phyloP scores from a whole-genome alignment of 2,329 filamentous ascomycete genomes.

The Claviceps capensis region DNA sequence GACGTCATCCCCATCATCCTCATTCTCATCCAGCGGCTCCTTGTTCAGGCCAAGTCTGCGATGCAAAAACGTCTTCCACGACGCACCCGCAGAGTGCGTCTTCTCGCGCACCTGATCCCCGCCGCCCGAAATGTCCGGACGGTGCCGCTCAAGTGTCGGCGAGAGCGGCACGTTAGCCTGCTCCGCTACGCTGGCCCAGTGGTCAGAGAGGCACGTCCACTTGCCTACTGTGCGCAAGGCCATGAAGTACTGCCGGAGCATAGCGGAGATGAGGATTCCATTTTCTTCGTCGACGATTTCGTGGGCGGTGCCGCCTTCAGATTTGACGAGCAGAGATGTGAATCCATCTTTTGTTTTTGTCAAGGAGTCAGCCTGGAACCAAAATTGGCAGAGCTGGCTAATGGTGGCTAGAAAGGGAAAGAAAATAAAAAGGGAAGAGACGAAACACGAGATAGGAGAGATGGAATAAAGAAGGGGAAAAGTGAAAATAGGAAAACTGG shows the following conservation, averaged over 20 bases:
- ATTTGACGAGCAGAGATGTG: slow-evolving; percentile 57
- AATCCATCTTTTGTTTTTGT: slow-evolving; percentile 49
- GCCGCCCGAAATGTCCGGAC: background rate
- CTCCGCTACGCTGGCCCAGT: slow-evolving; percentile 55
- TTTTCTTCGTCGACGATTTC: slow-evolving; percentile 78
- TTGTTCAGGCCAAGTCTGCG: slow-evolving; percentile 21
- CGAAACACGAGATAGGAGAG: background rate
- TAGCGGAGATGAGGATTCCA: slow-evolving; percentile 71
- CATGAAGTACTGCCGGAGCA: slow-evolving; percentile 86
- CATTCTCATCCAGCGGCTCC: slow-evolving; percentile 20
- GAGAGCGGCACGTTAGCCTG: slow-evolving; percentile 34
- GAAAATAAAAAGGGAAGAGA: background rate
- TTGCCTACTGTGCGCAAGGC: slow-evolving; percentile 66
- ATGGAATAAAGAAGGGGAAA: too few species aligned
- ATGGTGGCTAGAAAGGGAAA: background rate
- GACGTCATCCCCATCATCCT: slow-evolving; percentile 30
- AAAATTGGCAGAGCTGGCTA: too few species aligned
- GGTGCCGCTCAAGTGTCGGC: slow-evolving; percentile 12
- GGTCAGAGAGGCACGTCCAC: slow-evolving; percentile 60
- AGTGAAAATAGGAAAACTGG: background rate
- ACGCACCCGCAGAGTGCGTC: slow-evolving; percentile 10
- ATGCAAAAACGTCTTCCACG: slow-evolving; percentile 24
- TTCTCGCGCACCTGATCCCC: background rate
- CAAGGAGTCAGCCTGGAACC: background rate
- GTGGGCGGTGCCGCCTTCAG: slow-evolving; percentile 62